Evolutionary conservation across 805 yeast genomes (phyloP).

Genomic region (Candida easanensis): DNA sequence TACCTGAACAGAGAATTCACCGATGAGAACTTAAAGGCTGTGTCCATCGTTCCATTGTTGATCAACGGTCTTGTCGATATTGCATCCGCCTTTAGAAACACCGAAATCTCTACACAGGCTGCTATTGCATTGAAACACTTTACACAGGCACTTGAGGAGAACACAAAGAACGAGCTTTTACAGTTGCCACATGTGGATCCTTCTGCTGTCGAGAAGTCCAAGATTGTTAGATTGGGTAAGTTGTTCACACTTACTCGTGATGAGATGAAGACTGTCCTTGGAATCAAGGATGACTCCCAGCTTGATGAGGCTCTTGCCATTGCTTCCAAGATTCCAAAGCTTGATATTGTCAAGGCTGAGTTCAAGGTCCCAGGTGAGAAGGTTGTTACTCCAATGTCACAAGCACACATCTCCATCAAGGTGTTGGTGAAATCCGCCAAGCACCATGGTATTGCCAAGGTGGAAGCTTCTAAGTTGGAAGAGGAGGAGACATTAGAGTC

Average conservation of each 20-base stretch:
- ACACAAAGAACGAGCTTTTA: conserved; percentile 57
- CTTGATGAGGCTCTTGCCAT: conserved; percentile 48
- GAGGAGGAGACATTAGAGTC: conserved; percentile 66
- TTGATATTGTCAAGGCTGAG: conserved; percentile 65
- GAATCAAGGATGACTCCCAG: conserved; percentile 41
- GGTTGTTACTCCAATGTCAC: conserved; percentile 66
- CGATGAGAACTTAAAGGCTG: conserved; percentile 48
- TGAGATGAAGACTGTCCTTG: conserved; percentile 54
- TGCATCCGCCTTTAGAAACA: conserved; percentile 73
- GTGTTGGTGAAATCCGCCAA: conserved; percentile 72
- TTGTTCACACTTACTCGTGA: conserved; percentile 56
- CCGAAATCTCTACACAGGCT: conserved; percentile 58
- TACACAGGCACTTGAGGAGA: conserved; percentile 69
- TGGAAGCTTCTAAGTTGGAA: conserved; percentile 33
- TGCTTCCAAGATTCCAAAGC: conserved; percentile 64
- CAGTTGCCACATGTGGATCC: conserved; percentile 77
- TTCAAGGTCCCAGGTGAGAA: conserved; percentile 88
- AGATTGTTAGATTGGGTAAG: conserved; percentile 66
- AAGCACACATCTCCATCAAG: conserved; percentile 72
- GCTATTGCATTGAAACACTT: conserved; percentile 68
- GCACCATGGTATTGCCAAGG: conserved; percentile 42
- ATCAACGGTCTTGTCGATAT: conserved; percentile 75
- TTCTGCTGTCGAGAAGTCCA: conserved; percentile 37
- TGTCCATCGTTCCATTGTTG: conserved; percentile 62
- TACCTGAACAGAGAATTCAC: conserved; percentile 51